These are phyloP conservation scores for Hygrocybe punicea DNA, from an alignment of 768 basidiomycete genomes.

Conservation along the genomic window DNA sequence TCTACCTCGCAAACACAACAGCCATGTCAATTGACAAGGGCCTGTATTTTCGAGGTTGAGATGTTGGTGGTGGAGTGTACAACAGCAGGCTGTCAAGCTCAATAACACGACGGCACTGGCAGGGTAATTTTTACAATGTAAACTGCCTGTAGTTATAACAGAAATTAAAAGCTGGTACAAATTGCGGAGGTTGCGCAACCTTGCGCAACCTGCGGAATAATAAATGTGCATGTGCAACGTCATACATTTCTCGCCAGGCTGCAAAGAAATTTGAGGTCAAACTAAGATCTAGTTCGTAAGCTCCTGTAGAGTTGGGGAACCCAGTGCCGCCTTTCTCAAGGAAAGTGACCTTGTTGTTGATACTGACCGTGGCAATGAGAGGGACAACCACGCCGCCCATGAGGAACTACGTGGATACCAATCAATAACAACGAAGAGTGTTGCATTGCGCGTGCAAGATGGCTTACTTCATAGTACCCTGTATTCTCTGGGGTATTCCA, in stretches of 20 bases:
- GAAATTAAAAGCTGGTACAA: no score
- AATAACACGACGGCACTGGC: no score
- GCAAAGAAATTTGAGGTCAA: conserved; percentile 46
- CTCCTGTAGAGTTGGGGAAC: conserved; percentile 5
- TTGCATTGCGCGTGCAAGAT: background rate
- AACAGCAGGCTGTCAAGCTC: no score
- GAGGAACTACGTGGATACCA: conserved; percentile 6
- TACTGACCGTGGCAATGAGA: conserved; percentile 68
- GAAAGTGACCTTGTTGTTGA: conserved; percentile 80
- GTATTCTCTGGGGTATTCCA: conserved; percentile 67
- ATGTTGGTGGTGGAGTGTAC: no score
- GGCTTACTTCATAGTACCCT: conserved; percentile 65
- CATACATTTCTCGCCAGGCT: conserved; percentile 70
- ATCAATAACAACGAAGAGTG: conserved; percentile 7
- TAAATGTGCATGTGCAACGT: no score
- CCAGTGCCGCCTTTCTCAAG: conserved; percentile 52
- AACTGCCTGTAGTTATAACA: no score
- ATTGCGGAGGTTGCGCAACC: no score
- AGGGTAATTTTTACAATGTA: no score
- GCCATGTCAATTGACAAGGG: no score
- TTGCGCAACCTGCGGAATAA: no score
- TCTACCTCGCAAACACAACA: no score
- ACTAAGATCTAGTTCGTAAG: conserved; percentile 67
- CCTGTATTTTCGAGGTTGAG: no score
- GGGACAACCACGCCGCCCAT: conserved; percentile 67